A percentile compares a stretch with the other conserved stretches of the same genome.
phyloP scores from a whole-genome alignment of 2,329 filamentous ascomycete species.

The Fusarium setosum region DNA sequence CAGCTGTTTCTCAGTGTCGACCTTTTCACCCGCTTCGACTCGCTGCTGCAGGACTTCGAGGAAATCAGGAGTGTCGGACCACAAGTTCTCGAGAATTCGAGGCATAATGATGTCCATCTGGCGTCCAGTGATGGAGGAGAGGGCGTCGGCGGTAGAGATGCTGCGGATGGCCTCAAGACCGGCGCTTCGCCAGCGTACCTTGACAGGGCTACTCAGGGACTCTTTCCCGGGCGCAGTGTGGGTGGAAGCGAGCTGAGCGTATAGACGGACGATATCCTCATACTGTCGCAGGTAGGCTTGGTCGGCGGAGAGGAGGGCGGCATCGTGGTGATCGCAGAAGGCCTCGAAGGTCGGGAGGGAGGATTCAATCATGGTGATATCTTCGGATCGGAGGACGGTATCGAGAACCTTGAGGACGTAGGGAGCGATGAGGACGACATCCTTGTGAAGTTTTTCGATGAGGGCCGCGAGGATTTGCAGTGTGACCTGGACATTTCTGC shows the following conservation, averaged over 20 bases:
- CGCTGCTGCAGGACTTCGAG: constrained; percentile 76
- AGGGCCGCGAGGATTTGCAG: constrained; percentile 91
- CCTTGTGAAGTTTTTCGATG: constrained; percentile 92
- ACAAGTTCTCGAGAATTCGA: constrained; percentile 87
- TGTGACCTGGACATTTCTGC: constrained; percentile 91
- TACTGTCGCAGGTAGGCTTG: constrained; percentile 86
- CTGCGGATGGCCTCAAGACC: constrained; percentile 84
- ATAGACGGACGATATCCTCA: constrained; percentile 81
- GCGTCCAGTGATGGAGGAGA: constrained; percentile 79
- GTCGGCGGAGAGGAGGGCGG: constrained; percentile 85
- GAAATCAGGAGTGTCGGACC: constrained; percentile 77
- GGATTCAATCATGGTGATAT: constrained; percentile 93
- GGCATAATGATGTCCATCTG: constrained; percentile 85
- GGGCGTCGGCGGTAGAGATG: constrained; percentile 81
- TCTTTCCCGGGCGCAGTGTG: constrained; percentile 63
- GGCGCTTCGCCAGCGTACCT: constrained; percentile 80
- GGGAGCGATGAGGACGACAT: constrained; percentile 87
- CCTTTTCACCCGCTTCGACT: constrained; percentile 74
- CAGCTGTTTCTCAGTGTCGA: constrained; percentile 71
- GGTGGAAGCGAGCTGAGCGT: constrained; percentile 82
- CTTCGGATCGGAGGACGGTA: constrained; percentile 83
- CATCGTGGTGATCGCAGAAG: constrained; percentile 90
- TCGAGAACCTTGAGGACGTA: constrained; percentile 88
- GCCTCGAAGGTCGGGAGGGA: constrained; percentile 87
- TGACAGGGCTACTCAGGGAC: constrained; percentile 75